phyloP scores from a whole-genome alignment of 352 stramenopile genomes.

The Phytophthora agathidicida region DNA sequence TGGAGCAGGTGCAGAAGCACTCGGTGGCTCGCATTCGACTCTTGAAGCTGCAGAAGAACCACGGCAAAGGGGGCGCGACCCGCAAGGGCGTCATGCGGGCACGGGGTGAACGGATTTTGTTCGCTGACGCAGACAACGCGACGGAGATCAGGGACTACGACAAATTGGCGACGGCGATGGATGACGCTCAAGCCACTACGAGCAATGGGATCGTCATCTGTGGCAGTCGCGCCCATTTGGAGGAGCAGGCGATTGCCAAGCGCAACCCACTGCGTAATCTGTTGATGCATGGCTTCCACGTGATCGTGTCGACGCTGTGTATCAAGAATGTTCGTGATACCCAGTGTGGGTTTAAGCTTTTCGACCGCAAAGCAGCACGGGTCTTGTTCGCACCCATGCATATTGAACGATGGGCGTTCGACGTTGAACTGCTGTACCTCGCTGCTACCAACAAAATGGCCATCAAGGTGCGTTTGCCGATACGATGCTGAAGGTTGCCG shows the following conservation, averaged over 20 bases:
- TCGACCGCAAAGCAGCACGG: slow-evolving; percentile 83
- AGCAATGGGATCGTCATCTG: slow-evolving; percentile 79
- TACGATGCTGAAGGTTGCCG: not conserved
- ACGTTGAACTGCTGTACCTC: slow-evolving; percentile 94
- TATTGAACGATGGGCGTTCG: slow-evolving; percentile 95
- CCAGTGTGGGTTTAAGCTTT: slow-evolving; percentile 96
- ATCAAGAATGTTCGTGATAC: slow-evolving; percentile 91
- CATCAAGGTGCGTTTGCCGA: slow-evolving; percentile 53
- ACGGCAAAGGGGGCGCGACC: slow-evolving; percentile 92
- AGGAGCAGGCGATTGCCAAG: slow-evolving; percentile 86
- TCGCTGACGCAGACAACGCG: slow-evolving; percentile 93
- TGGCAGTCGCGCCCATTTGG: slow-evolving; percentile 90
- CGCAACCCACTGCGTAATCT: slow-evolving; percentile 88
- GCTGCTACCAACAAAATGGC: slow-evolving; percentile 58
- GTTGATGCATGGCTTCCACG: slow-evolving; percentile 94
- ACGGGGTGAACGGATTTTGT: slow-evolving; percentile 82
- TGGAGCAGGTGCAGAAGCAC: slow-evolving; percentile 53
- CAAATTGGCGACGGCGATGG: slow-evolving; percentile 71
- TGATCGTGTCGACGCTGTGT: slow-evolving; percentile 89
- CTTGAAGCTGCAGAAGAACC: slow-evolving; percentile 84
- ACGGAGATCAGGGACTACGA: slow-evolving; percentile 92
- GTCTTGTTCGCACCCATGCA: slow-evolving; percentile 92
- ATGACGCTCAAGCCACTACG: slow-evolving; percentile 26
- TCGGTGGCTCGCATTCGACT: slow-evolving; percentile 72
- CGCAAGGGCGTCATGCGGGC: slow-evolving; percentile 89